Evolutionary conservation across 441 rosid species (phyloP), one percentile per base, ranked within the genome.

Genomic region (Euphorbia corollata): DNA sequence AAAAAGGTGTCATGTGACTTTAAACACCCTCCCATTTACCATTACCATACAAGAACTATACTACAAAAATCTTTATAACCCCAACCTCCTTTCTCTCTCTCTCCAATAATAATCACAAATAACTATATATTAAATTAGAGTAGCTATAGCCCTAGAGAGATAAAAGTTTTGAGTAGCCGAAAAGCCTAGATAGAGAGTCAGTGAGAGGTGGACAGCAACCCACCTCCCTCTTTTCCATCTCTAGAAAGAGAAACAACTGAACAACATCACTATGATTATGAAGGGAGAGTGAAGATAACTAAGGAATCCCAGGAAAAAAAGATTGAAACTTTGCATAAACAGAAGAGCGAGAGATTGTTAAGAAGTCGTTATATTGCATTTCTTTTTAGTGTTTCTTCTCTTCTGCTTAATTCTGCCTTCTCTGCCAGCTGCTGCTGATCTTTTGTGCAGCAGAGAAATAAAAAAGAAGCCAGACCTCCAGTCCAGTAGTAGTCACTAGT

Each of bases 1-100:
- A 2, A 68, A 43, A 74, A 74, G 74, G 67, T 61, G 75, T 70
- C 80, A 75, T 74, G 80, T 75, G 82, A 82, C 75, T 68, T 70
- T 54, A 56, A 27, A 67, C 32, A 54, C 23, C 64, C 68, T n/a
- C 36, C 36, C 36, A 32, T 32, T 2, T 32, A 32, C 36, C 6
- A 71, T 64, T 69, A 78, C 65, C 75, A 64, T 72, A 68, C 74
- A 77, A 77, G 59, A 66, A 78, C 77, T 12, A 76, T 61, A 79
- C 71, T 68, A 70, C 81, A 75, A 71, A 74, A 73, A 68, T 74
- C 81, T 70, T 76, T 71, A 60, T 70, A n/a, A 12, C 8, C 50
- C 4, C 16, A 8, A 34, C 20, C 18, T 51, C 74, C 30, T 36
- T 22, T 39, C 4, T 16, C 4, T 16, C 38, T 71, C 43, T 68